phyloP scores from a whole-genome alignment of 2,329 filamentous ascomycete species.

The Colletotrichum sp. region DNA sequence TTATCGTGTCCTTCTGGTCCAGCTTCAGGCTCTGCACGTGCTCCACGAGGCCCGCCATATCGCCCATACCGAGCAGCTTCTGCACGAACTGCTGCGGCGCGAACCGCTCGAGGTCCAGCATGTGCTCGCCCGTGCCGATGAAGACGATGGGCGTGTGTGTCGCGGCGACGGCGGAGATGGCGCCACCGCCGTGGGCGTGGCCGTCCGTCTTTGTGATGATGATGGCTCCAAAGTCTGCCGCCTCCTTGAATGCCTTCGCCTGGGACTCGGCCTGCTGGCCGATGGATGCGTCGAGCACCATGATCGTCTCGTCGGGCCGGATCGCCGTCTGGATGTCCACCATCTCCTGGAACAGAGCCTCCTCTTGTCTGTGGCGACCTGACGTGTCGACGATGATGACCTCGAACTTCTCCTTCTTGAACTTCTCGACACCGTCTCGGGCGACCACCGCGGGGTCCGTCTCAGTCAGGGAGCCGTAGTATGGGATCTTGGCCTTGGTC shows the following conservation, averaged over 20 bases:
- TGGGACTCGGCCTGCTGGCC: conserved; percentile 96
- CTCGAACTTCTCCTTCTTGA: conserved; percentile 98
- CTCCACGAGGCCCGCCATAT: conserved; percentile 93
- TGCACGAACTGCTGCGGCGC: conserved; percentile 91
- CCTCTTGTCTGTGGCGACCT: conserved; percentile 92
- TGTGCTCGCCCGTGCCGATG: conserved; percentile 96
- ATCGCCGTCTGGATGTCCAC: conserved; percentile 93
- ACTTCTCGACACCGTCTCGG: conserved; percentile 95
- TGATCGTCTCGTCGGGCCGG: conserved; percentile 93
- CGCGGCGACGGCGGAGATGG: conserved; percentile 95
- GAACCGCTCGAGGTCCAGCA: conserved; percentile 93
- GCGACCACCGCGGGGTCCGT: conserved; percentile 95
- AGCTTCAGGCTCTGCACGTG: conserved; percentile 95
- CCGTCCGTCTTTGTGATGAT: conserved; percentile 99
- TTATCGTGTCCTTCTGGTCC: conserved; percentile 98
- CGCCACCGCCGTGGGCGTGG: conserved; percentile 92
- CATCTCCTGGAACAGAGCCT: conserved; percentile 97
- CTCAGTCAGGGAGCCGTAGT: conserved; percentile 95
- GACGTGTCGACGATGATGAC: conserved; percentile 99
- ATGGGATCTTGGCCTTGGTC: conserved; percentile 98
- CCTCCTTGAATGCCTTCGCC: conserved; percentile 95
- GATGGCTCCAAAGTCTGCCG: conserved; percentile 95
- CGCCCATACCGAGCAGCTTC: conserved; percentile 95
- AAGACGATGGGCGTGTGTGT: conserved; percentile 98
- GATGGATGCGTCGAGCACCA: conserved; percentile 96